Evolutionary conservation across 2,329 filamentous ascomycete genomes (phyloP).

Genomic region (Cyphellophora attinorum): DNA sequence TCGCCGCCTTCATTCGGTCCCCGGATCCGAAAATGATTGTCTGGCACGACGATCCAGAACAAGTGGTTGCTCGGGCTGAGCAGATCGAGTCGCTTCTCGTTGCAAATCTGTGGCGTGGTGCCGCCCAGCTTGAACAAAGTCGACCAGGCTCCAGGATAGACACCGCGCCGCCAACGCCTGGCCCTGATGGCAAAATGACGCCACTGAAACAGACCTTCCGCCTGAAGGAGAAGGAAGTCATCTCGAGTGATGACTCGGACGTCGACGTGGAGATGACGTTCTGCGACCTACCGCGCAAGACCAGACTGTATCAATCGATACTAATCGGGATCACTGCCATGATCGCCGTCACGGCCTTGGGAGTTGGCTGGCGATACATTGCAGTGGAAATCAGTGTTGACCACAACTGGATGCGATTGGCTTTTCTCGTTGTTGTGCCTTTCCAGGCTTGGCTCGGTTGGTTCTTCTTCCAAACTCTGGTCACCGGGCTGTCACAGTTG

Average conservation of each 20-base stretch:
- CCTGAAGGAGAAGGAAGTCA: conserved; percentile 41
- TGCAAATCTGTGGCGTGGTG: conserved; percentile 62
- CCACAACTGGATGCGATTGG: conserved; percentile 49
- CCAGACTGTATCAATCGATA: conserved; percentile 61
- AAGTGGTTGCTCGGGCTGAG: conserved; percentile 60
- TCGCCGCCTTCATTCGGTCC: conserved; percentile 65
- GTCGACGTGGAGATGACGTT: conserved; percentile 58
- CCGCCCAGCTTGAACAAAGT: background rate
- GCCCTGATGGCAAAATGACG: too few relatives aligned
- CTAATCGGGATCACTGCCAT: conserved; percentile 58
- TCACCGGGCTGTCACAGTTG: conserved; percentile 53
- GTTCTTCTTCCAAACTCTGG: conserved; percentile 1
- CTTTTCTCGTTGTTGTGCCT: conserved; percentile 56
- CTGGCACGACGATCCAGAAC: conserved; percentile 71
- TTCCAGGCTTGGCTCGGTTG: conserved; percentile 64
- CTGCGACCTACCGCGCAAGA: conserved; percentile 50
- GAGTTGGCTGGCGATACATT: conserved; percentile 60
- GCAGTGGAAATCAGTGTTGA: conserved; percentile 61
- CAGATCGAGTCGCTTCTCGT: conserved; percentile 68
- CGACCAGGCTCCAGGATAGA: background rate
- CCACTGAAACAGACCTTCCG: background rate
- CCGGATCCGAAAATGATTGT: conserved; percentile 62
- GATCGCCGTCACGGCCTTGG: conserved; percentile 56
- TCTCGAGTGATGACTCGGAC: conserved; percentile 40
- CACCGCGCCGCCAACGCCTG: too few relatives aligned